These are phyloP conservation scores for Yamadazyma atlantica DNA, from an alignment of 1,139 yeast species.

Conservation along the genomic window DNA sequence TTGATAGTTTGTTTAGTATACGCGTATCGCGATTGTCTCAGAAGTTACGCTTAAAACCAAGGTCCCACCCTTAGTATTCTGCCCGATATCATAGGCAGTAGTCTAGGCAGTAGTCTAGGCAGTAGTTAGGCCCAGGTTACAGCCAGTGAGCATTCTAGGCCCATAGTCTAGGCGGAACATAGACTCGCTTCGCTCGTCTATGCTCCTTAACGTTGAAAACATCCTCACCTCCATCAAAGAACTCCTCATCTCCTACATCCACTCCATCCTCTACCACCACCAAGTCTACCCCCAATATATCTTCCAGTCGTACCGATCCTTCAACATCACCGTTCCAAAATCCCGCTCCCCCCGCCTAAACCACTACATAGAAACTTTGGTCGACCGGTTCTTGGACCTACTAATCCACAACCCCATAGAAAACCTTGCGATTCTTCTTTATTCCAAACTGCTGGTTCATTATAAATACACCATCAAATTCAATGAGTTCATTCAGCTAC, in stretches of 20 bases:
- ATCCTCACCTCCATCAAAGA: conserved; percentile 37
- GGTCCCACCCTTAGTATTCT: too few species aligned
- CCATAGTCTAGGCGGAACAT: too few species aligned
- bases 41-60: too few species aligned
- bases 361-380: conserved; percentile 32
- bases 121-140: too few species aligned
- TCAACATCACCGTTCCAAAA: conserved; percentile 37
- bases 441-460: conserved; percentile 19
- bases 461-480: conserved; percentile 31
- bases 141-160: too few species aligned
- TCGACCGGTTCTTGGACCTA: conserved; percentile 22
- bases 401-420: too few species aligned
- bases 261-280: conserved; percentile 47
- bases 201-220: conserved; percentile 30
- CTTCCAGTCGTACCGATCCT: conserved; percentile 36
- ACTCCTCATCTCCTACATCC: conserved; percentile 40
- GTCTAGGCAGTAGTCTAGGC: too few species aligned
- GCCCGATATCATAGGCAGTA: too few species aligned
- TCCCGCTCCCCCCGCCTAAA: conserved; percentile 46
- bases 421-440: conserved; percentile 27
- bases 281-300: conserved; percentile 43
- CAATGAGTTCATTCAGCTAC: conserved; percentile 19
- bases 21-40: conserved; percentile 3
- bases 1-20: neutral
- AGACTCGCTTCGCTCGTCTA: too few species aligned